Evolutionary conservation across 2,329 filamentous ascomycete genomes (phyloP), one percentile per base, ranked within the genome.

Genomic region (Paecilomyces dactylethromorphus): DNA sequence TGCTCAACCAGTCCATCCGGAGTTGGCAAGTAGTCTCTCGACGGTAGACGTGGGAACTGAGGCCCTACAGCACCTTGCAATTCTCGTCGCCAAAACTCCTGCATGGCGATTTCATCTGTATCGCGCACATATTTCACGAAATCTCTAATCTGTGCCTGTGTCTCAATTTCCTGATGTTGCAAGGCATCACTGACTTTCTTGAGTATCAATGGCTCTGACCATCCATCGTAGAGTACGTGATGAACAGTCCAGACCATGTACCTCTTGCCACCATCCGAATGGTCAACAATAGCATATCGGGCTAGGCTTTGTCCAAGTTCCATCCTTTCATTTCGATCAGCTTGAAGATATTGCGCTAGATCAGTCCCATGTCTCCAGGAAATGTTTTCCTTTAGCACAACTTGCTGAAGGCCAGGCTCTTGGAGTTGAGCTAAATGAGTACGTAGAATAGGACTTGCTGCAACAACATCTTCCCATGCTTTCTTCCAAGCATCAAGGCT

Each of bases 211-310:
- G 74, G 72, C 59, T 74, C 68, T 11, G 73, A 77, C 74, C 74
- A 76, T n/a, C 79, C 81, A 60, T 83, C 81, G 61, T 82, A 82
- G 4, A 82, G 69, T 12, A 77, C 79, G 60, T 82, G 80, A 59
- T 82, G 81, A 54, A 81, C 73, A 0, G 79, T 81, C 70, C 78
- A 79, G 24, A 81, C 71, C 61, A 82, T 76, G 58, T 79, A 74
- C 13, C 65, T 63, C 54, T 66, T 70, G 24, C 63, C 64, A 18
- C 68, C 62, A 7, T 57, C 61, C 15, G 51, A 24, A 32, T 66
- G 55, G 24, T 65, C 59, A 13, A 76, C 60, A 51, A 76, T 70
- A 5, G 70, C 69, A 58, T 73, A 74, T 32, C 73, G 69, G 52
- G 72, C 69, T 0, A 76, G 67, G n/a, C 63, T 63, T 56, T 71